These are phyloP conservation scores for Stachybotrys chartarum DNA, from an alignment of 2,329 filamentous ascomycete species.

Conservation along the genomic window DNA sequence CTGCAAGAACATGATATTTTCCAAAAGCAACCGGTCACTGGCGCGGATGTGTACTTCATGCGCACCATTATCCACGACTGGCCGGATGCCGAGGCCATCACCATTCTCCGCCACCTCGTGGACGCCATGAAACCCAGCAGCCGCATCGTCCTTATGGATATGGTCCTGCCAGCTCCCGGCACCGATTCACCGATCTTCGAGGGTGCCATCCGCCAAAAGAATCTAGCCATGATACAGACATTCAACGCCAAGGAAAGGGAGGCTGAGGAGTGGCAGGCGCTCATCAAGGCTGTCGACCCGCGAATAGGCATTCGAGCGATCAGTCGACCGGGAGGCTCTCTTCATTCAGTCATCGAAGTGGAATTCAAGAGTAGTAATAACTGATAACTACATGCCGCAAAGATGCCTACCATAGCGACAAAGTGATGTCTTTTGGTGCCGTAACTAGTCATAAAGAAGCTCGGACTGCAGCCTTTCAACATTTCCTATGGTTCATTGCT, in stretches of 20 bases:
- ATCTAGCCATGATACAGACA: background rate
- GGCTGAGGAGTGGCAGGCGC: background rate
- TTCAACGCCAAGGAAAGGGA: background rate
- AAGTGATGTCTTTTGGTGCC: too few species aligned
- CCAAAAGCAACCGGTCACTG: conserved; percentile 35
- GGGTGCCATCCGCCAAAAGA: background rate
- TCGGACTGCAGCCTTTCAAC: too few species aligned
- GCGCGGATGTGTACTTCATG: conserved; percentile 46
- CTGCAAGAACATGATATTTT: conserved; percentile 42
- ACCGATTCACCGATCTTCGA: background rate
- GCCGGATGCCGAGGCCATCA: conserved; percentile 36
- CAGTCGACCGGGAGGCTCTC: too few species aligned
- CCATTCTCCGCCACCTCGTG: conserved; percentile 36
- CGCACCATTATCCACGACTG: conserved; percentile 51
- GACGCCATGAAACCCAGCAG: conserved; percentile 42
- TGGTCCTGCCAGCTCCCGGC: conserved; percentile 25
- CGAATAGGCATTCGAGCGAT: too few species aligned
- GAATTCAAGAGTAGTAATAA: too few species aligned
- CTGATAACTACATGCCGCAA: too few species aligned
- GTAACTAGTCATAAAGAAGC: too few species aligned
- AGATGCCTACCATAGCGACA: too few species aligned
- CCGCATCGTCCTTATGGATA: conserved; percentile 29
- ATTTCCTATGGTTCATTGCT: too few species aligned
- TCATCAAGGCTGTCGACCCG: too few species aligned
- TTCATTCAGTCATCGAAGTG: too few species aligned